These are phyloP conservation scores for Cystoisospora suis DNA, from an alignment of 169 alveolate species.

Conservation along the genomic window DNA sequence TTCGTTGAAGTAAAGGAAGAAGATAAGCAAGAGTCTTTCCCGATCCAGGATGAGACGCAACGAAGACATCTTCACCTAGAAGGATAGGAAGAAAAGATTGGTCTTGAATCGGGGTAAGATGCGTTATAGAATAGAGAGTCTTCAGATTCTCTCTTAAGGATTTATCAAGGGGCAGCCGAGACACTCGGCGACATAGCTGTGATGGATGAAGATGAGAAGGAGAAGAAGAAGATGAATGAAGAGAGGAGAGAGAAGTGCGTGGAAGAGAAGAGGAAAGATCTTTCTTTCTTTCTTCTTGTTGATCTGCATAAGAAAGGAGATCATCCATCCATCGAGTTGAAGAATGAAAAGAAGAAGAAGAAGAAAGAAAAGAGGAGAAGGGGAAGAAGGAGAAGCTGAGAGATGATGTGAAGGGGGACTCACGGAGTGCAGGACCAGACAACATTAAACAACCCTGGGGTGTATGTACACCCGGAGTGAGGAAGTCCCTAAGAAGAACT, in stretches of 20 bases:
- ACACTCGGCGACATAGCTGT: background rate
- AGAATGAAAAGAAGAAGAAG: background rate
- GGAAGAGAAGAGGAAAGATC: background rate
- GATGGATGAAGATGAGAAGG: background rate
- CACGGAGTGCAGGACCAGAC: too few species aligned
- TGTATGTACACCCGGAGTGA: too few species aligned
- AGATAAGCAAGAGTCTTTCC: constrained; percentile 92
- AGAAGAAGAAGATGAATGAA: background rate
- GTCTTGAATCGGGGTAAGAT: constrained; percentile 1
- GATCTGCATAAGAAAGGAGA: background rate
- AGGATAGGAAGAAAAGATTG: background rate
- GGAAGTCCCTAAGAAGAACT: too few species aligned
- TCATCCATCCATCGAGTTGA: background rate
- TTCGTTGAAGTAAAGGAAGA: constrained; percentile 79
- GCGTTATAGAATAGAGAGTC: background rate
- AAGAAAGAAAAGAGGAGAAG: background rate
- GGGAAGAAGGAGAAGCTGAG: background rate
- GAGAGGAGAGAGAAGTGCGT: background rate
- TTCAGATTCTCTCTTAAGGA: background rate
- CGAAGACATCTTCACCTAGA: constrained; percentile 49
- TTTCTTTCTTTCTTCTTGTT: background rate
- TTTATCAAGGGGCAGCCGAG: background rate
- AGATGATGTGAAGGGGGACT: too few species aligned
- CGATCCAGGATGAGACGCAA: constrained; percentile 91
- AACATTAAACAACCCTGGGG: too few species aligned